Evolutionary conservation across 345 rosid species (phyloP).

Genomic region (Acer campestre): DNA sequence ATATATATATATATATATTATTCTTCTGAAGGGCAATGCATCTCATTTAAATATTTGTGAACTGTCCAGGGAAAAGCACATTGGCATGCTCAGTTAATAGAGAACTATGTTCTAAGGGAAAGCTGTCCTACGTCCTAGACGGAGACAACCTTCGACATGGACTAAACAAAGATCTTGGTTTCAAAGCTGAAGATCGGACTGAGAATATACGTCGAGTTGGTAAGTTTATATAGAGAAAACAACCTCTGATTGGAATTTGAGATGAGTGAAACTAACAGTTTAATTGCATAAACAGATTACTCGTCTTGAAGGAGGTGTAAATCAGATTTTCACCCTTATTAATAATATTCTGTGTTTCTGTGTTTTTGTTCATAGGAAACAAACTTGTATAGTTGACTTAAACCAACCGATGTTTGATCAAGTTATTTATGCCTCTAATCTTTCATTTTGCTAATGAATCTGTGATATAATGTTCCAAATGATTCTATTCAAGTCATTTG

Average conservation of each 20-base stretch:
- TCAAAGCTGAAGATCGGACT: constrained; percentile 82
- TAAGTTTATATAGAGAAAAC: constrained; percentile 32
- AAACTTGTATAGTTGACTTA: neutral
- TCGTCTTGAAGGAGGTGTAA: neutral
- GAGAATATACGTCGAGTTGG: constrained; percentile 96
- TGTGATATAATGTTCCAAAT: neutral
- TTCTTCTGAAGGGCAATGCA: neutral
- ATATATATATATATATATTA: neutral
- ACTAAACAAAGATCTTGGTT: constrained; percentile 80
- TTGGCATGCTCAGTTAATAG: constrained; percentile 78
- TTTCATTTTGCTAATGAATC: constrained; percentile 6
- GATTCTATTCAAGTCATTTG: neutral
- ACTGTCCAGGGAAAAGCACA: constrained; percentile 82
- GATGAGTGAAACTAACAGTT: neutral
- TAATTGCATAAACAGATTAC: neutral
- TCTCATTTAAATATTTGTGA: neutral
- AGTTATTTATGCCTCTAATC: constrained; percentile 2
- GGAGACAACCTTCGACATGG: constrained; percentile 96
- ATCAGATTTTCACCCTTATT: neutral
- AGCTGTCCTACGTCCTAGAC: constrained; percentile 80
- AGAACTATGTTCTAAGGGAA: constrained; percentile 65
- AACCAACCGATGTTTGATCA: constrained; percentile 1
- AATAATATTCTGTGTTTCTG: neutral
- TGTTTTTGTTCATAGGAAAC: neutral
- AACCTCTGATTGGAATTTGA: neutral